These are phyloP conservation scores for Pisolithus thermaeus DNA, from an alignment of 1,284 basidiomycete species.

Conservation along the genomic window DNA sequence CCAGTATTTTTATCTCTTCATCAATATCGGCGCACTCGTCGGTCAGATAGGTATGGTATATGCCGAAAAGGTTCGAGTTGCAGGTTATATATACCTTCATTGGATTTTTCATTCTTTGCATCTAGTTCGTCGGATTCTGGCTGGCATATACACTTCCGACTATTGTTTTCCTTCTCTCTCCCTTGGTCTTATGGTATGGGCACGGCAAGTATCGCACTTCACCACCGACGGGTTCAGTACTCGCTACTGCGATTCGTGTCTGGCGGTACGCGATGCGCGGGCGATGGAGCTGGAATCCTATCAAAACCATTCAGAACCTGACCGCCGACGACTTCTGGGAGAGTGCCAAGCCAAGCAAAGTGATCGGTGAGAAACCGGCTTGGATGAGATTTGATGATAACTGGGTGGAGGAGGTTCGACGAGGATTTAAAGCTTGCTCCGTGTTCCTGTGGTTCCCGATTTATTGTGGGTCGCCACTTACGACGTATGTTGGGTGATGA, in stretches of 20 bases:
- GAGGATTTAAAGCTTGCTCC: conserved; percentile 79
- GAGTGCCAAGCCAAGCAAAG: conserved; percentile 60
- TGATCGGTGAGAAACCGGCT: conserved; percentile 37
- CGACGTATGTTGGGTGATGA: background rate
- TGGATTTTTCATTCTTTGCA: conserved; percentile 3
- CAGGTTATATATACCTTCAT: background rate
- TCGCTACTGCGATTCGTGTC: conserved; percentile 46
- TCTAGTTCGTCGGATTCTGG: conserved; percentile 64
- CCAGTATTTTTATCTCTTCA: conserved; percentile 75
- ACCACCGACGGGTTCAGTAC: conserved; percentile 76
- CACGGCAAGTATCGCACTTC: conserved; percentile 60
- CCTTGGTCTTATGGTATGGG: conserved; percentile 65
- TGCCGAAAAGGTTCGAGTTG: conserved; percentile 54
- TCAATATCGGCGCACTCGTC: conserved; percentile 71
- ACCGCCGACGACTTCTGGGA: conserved; percentile 75
- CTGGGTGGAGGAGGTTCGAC: conserved; percentile 80
- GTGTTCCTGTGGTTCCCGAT: conserved; percentile 79
- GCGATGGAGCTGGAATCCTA: conserved; percentile 56
- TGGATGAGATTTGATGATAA: conserved; percentile 77
- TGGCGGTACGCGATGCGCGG: conserved; percentile 47
- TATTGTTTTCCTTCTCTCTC: conserved; percentile 59
- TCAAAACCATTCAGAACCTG: conserved; percentile 42
- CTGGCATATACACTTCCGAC: conserved; percentile 69
- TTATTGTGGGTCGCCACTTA: conserved; percentile 45
- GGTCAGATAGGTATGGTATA: conserved; percentile 71